A percentile compares a stretch with the other conserved stretches of the same genome.
Evolutionary conservation across 1,284 basidiomycete species (phyloP).

Genomic region (Ustanciosporium gigantosporum): DNA sequence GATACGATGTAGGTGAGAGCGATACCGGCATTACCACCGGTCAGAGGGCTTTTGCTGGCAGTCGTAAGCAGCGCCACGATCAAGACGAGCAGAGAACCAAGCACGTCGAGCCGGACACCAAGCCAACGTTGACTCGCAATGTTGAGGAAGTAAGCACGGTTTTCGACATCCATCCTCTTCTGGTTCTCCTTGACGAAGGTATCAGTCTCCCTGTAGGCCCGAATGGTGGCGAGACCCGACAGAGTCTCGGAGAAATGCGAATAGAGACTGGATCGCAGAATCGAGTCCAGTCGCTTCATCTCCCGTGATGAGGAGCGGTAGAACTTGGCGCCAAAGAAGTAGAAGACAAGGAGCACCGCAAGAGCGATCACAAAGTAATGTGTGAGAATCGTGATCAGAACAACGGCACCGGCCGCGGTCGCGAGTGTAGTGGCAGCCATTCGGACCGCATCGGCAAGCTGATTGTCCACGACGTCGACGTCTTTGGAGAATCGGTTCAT

Average conservation of each 20-base stretch:
- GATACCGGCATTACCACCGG: constrained; percentile 47
- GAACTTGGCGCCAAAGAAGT: constrained; percentile 68
- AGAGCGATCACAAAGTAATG: constrained; percentile 70
- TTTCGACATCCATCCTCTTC: constrained; percentile 80
- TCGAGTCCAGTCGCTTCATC: constrained; percentile 77
- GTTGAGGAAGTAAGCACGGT: constrained; percentile 85
- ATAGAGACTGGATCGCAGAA: constrained; percentile 73
- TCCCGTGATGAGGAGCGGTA: constrained; percentile 87
- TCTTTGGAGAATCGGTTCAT: constrained; percentile 76
- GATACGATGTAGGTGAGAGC: constrained; percentile 56
- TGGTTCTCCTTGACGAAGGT: constrained; percentile 67
- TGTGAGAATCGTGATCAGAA: constrained; percentile 72
- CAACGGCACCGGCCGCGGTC: constrained; percentile 67
- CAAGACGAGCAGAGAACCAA: constrained; percentile 58
- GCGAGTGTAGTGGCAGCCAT: constrained; percentile 59
- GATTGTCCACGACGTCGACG: constrained; percentile 84
- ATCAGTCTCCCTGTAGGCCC: constrained; percentile 69
- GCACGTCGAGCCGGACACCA: constrained; percentile 67
- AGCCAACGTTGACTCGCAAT: constrained; percentile 84
- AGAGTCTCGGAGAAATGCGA: constrained; percentile 86
- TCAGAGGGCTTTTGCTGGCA: constrained; percentile 29
- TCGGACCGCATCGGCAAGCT: constrained; percentile 60
- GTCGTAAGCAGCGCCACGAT: constrained; percentile 52
- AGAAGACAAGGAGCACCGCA: constrained; percentile 50
- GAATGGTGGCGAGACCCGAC: constrained; percentile 79